Evolutionary conservation across 2,329 filamentous ascomycete species (phyloP), one percentile per base, ranked within the genome.

Genomic region (Fragosphaeria purpurea): DNA sequence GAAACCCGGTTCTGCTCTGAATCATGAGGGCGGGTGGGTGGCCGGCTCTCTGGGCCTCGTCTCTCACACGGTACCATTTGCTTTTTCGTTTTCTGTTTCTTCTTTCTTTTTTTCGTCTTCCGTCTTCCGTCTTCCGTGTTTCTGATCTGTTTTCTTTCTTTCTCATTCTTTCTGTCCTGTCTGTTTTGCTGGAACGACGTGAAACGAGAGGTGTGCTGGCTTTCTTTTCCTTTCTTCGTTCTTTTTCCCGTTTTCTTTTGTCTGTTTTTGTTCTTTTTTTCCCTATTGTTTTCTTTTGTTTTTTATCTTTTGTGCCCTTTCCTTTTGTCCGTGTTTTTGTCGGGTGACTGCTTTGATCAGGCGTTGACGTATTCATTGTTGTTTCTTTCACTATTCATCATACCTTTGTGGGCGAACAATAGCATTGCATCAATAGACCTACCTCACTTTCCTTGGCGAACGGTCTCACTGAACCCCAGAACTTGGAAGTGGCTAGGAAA

Each of bases 231-330:
- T 30, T 6, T 39, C 33, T 13, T 48, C 4, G 39, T 41, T 30
- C 46, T 34, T 34, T 41, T 10, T 41, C 34, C 31, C n/a, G 44
- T 22, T 40, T 35, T 42, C 7, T 41, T 41, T 44, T 30, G 32
- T 1, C 31, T 38, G 7, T 42, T 12, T 10, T 22, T 22, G 42
- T 41, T 40, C 4, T 45, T 40, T 38, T 34, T 8, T 34, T 34
- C 8, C 37, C 37, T 33, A 34, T 32, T 40, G 46, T 51, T 46
- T 34, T 53, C 40, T 49, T 45, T 51, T 53, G 35, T 46, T 40
- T 50, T 38, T 46, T 48, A 50, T 40, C 48, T 54, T 39, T n/a
- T 46, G 34, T 46, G 47, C 33, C 33, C 50, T 44, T 40, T 43
- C 42, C 37, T 45, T 52, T 37, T 47, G 34, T 46, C 40, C 45